Base-by-base conservation (phyloP, 2,329 filamentous ascomycete species). In the Trematosphaeria pertusa region DNA sequence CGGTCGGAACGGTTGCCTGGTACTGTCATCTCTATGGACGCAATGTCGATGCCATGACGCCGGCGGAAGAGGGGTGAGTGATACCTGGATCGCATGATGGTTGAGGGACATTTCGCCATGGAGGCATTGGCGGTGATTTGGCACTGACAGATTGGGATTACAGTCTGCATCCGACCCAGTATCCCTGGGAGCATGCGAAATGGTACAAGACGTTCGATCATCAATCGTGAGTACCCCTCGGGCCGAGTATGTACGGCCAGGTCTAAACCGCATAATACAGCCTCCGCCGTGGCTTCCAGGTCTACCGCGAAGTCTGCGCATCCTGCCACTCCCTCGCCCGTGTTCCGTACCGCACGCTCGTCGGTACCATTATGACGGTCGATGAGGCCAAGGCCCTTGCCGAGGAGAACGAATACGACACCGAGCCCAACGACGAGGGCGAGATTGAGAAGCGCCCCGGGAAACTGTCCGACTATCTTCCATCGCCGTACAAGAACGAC, bases 401-500 rank as follows among this genome's bases (percentile, higher is more conserved):
- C 64, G 94, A 99, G 78, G 92, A 96, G 83, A 90, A 96, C 80
- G 94, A 99, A 79, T 99, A 97, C 81, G 93, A 97, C 72, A 89
- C 86, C 70, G 94, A 99, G 81, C 94, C 94, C 73, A 96, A 99
- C 78, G 91, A 97, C 72, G 83, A 97, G 82, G 94, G 94, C 64
- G 91, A 97, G 65, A 97, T 97, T 73, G 90, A 96, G 82, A 96
- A 97, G 86, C 91, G 94, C 65, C 89, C 93, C 59, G 94, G 94
- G 81, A 99, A 99, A 83, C 86, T 99, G 42, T 96, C 94, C 68
- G 94, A 99, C 77, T 97, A 97, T 80, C 87, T 99, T 56, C 93
- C 92, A 49, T 76, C 83, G 43, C 94, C 94, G 21, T 99, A 99
- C 87, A 94, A 95, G 83, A 99, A 99, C 81, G 94, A 99, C 72